A percentile compares a stretch with the other conserved stretches of the same genome.
Evolutionary conservation across 2,329 filamentous ascomycete species (phyloP).

Genomic region (Fusarium sp.): DNA sequence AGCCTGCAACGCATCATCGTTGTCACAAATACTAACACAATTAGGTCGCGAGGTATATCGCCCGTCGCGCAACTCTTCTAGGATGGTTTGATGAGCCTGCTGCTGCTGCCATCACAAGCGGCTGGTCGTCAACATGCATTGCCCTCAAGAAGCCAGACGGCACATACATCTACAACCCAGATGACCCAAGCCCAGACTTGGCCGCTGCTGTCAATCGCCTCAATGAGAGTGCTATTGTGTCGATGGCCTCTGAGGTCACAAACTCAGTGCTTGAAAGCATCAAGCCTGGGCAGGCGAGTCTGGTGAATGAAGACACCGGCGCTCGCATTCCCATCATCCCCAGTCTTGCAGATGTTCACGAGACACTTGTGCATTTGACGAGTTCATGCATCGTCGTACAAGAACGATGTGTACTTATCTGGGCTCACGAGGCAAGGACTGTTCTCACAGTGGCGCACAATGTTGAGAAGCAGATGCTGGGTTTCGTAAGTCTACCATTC

Average conservation of each 20-base stretch:
- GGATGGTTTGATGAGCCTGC: slow-evolving; percentile 44
- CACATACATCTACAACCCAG: slow-evolving; percentile 34
- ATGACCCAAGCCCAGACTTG: slow-evolving; percentile 38
- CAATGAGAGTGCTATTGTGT: slow-evolving; percentile 36
- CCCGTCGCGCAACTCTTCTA: slow-evolving; percentile 41
- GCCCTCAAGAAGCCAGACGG: slow-evolving; percentile 39
- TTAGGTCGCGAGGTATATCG: slow-evolving; percentile 42
- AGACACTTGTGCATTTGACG: slow-evolving; percentile 21
- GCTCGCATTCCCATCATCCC: slow-evolving; percentile 39
- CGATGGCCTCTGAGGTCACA: slow-evolving; percentile 41
- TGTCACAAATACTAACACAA: slow-evolving; percentile 3
- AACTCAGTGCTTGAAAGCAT: slow-evolving; percentile 36
- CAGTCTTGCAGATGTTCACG: slow-evolving; percentile 29
- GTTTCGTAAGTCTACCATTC: slow-evolving; percentile 28
- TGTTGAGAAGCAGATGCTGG: slow-evolving; percentile 42
- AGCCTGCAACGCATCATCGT: background rate
- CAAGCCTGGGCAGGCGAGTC: slow-evolving; percentile 25
- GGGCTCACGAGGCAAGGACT: slow-evolving; percentile 38
- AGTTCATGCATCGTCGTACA: slow-evolving; percentile 37
- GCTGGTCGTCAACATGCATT: slow-evolving; percentile 41
- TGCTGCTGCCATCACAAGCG: slow-evolving; percentile 32
- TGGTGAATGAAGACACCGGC: slow-evolving; percentile 37
- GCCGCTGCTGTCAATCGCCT: slow-evolving; percentile 34
- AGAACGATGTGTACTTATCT: slow-evolving; percentile 40
- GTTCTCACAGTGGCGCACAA: slow-evolving; percentile 41